Base-by-base conservation (phyloP, 2,329 filamentous ascomycete species). In the Beauveria australis region DNA sequence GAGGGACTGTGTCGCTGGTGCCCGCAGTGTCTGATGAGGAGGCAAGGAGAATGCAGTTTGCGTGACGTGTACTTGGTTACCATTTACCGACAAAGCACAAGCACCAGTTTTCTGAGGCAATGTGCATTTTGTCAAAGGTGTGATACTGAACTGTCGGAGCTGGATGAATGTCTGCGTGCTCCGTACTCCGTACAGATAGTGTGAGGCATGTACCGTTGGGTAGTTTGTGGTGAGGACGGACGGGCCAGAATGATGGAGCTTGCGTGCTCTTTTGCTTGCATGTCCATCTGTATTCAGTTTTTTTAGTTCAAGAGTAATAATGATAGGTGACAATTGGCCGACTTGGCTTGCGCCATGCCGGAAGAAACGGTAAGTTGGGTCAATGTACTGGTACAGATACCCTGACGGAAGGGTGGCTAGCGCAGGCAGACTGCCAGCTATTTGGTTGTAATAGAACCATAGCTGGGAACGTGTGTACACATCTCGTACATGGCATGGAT, bases 361-460 rank as follows among this genome's bases (percentile, higher is more conserved):
- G 54, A 57, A 57, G 43, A 57, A 57, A 57, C 43, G 30, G 54
- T 47, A 57, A 40, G 28, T 33, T 47, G 41, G 41, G n/a, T 12
- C 53, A 43, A 44, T 6, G 33, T 37, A 37, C 33, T 14, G 37
- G 33, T 37, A 37, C 33, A 12, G 37, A 7, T 9, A 19, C 30
- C 41, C 5, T 30, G 18, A 19, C 28, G 18, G 28, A 28, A 3
- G 19, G 26, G 44, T 48, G 28, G 28, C 22, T 55, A 55, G 53
- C 53, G 53, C 53, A 46, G 22, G 40, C 24, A 6, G 54, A n/a
- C 37, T 28, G 19, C 8, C 22, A 43, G 22, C 22, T 43, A 6
- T 47, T 46, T 12, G 3, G 16, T 47, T 14, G 12, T n/a, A 22
- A 55, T 24, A 6, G 14, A 53, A 37, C 14, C 52, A 26, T 7